Percentiles rank a stretch among this genome's conserved stretches.
phyloP scores from a whole-genome alignment of 768 basidiomycete species.

The Candolleomyces efflorescens region DNA sequence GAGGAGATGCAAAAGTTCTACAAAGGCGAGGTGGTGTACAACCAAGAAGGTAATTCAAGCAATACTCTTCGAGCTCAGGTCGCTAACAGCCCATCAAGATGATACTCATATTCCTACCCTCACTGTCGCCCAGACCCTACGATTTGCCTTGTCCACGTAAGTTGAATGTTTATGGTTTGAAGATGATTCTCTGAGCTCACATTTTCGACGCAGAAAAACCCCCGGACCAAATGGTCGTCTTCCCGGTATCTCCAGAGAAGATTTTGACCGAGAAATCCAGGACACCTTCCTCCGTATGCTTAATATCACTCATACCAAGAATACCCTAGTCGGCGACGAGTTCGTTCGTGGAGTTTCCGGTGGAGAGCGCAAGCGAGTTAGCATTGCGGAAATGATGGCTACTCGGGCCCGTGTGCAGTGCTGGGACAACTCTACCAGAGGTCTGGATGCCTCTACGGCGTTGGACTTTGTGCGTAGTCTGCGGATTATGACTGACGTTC shows the following conservation, averaged over 20 bases:
- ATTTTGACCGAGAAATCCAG: conserved; percentile 53
- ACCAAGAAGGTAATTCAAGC: conserved; percentile 54
- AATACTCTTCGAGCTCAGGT: background rate
- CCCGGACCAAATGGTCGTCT: conserved; percentile 72
- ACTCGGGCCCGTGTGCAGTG: conserved; percentile 76
- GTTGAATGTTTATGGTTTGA: background rate
- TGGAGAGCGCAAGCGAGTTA: conserved; percentile 78
- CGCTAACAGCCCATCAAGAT: conserved; percentile 34
- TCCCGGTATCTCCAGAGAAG: conserved; percentile 55
- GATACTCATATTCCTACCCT: conserved; percentile 82
- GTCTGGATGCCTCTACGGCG: conserved; percentile 86
- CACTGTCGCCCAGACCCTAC: conserved; percentile 76
- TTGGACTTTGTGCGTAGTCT: conserved; percentile 80
- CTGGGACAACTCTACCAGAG: conserved; percentile 83
- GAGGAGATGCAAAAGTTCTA: conserved; percentile 73
- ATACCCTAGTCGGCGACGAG: conserved; percentile 83
- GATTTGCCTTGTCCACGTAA: conserved; percentile 63
- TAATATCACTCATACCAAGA: conserved; percentile 75
- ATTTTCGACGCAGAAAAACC: conserved; percentile 40
- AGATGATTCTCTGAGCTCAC: conserved; percentile 1
- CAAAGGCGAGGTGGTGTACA: conserved; percentile 77
- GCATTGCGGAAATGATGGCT: conserved; percentile 85
- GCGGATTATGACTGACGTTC: conserved; percentile 79
- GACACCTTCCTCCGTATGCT: conserved; percentile 74
- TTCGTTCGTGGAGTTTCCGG: conserved; percentile 81